A percentile compares a stretch with the other conserved stretches of the same genome.
These are phyloP conservation scores for Colletotrichum paranaense DNA, from an alignment of 2,329 filamentous ascomycete species.

Conservation along the genomic window DNA sequence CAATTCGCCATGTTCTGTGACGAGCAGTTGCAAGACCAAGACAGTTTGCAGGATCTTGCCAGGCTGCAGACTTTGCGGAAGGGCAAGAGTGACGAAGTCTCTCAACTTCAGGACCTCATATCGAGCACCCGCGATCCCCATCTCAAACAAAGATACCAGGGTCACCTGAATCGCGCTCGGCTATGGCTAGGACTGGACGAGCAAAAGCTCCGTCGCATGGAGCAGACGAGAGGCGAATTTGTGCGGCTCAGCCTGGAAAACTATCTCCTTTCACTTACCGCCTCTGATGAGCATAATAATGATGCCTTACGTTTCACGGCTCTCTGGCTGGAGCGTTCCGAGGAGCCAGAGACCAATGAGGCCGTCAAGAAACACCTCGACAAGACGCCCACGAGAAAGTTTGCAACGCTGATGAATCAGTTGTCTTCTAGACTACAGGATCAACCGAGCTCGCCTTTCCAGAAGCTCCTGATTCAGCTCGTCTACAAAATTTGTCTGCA, in stretches of 20 bases:
- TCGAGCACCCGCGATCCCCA: conserved; percentile 62
- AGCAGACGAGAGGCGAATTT: conserved; percentile 82
- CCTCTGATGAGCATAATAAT: conserved; percentile 89
- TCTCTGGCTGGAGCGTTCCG: conserved; percentile 90
- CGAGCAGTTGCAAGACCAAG: conserved; percentile 88
- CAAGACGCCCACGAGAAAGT: conserved; percentile 88
- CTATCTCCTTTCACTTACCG: conserved; percentile 85
- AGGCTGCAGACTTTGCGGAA: conserved; percentile 83
- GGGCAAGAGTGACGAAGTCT: conserved; percentile 83
- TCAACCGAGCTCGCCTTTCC: conserved; percentile 74
- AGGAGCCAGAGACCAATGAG: conserved; percentile 80
- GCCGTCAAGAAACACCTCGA: conserved; percentile 78
- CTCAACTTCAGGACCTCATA: conserved; percentile 74
- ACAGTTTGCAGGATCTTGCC: conserved; percentile 84
- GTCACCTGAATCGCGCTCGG: conserved; percentile 77
- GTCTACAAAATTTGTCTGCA: conserved; percentile 88
- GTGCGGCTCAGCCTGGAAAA: conserved; percentile 92
- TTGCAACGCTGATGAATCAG: conserved; percentile 94
- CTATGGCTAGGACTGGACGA: conserved; percentile 93
- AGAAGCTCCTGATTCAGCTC: conserved; percentile 77
- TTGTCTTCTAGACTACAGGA: conserved; percentile 91
- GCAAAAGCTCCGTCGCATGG: conserved; percentile 83
- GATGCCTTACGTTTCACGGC: conserved; percentile 93
- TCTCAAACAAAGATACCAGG: conserved; percentile 66
- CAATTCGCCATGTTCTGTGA: conserved; percentile 97